phyloP scores from a whole-genome alignment of 345 rosid genomes.

The Odontarrhena argentea region DNA sequence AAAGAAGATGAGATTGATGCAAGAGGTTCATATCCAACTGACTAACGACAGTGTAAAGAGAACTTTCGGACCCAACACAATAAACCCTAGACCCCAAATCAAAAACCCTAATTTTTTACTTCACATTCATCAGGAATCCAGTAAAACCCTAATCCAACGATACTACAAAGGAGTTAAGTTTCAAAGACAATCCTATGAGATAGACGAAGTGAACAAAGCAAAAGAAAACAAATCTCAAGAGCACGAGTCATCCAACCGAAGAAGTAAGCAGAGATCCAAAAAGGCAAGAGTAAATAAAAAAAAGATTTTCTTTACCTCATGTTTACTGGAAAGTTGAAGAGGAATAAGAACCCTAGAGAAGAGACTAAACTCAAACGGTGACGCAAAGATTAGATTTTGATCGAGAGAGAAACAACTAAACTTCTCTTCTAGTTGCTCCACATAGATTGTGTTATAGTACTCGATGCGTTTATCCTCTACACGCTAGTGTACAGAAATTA shows the following conservation, averaged over 20 bases:
- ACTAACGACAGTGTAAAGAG: background rate
- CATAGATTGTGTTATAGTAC: conserved; percentile 30
- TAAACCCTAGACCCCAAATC: conserved; percentile 28
- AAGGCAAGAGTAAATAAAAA: background rate
- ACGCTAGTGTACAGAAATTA: background rate
- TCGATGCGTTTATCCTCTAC: conserved; percentile 11
- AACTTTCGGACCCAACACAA: background rate
- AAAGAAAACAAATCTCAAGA: conserved; percentile 13
- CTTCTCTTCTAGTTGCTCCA: conserved; percentile 20
- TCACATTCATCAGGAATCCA: conserved; percentile 5
- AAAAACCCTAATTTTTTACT: conserved; percentile 25
- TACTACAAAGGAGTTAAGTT: background rate
- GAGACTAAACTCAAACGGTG: conserved; percentile 37
- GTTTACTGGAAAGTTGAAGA: conserved; percentile 32
- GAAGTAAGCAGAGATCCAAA: conserved; percentile 10
- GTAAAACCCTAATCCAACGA: conserved; percentile 2
- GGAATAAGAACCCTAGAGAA: conserved; percentile 29
- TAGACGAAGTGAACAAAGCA: conserved; percentile 22
- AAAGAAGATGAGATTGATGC: background rate
- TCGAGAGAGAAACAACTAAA: conserved; percentile 11
- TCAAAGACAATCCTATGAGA: conserved; percentile 9
- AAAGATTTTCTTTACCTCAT: conserved; percentile 31
- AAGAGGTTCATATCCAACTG: background rate
- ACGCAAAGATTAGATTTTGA: conserved; percentile 35
- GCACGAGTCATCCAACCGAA: conserved; percentile 20